Evolutionary conservation across 116 monocot genomes (phyloP).

Genomic region (Phalaenopsis hybrid): DNA sequence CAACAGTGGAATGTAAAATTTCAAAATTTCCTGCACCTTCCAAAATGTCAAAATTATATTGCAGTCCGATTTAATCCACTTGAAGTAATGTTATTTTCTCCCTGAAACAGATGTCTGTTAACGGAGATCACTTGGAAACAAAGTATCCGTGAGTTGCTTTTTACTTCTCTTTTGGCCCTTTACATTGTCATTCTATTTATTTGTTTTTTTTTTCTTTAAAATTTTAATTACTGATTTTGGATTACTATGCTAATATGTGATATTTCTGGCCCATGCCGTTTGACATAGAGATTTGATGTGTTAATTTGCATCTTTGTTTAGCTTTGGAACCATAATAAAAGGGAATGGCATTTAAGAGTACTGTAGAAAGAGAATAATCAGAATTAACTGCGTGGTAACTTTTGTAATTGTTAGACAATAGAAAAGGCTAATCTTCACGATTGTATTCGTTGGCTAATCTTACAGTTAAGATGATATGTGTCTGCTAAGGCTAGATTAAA

Average conservation of each 20-base stretch:
- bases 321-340: neutral
- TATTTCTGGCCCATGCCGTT: neutral
- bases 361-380: neutral
- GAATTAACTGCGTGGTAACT: too few relatives aligned
- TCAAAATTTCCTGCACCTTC: neutral
- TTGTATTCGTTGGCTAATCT: too few relatives aligned
- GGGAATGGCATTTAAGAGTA: neutral
- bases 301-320: neutral
- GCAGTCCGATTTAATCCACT: neutral
- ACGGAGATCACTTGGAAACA: slow-evolving; percentile 73
- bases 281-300: neutral
- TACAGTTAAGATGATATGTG: too few relatives aligned
- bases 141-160: slow-evolving; percentile 82
- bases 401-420: too few relatives aligned
- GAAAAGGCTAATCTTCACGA: too few relatives aligned
- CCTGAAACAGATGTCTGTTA: slow-evolving; percentile 61
- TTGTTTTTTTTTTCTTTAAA: neutral
- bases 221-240: neutral
- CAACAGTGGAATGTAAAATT: neutral
- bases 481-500: too few relatives aligned
- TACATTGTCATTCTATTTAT: neutral
- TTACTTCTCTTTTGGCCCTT: neutral
- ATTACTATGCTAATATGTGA: neutral
- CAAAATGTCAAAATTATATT: neutral
- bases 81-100: slow-evolving; percentile 6